Evolutionary conservation across 2,329 filamentous ascomycete genomes (phyloP).

Genomic region (Diplodia scrobiculata): DNA sequence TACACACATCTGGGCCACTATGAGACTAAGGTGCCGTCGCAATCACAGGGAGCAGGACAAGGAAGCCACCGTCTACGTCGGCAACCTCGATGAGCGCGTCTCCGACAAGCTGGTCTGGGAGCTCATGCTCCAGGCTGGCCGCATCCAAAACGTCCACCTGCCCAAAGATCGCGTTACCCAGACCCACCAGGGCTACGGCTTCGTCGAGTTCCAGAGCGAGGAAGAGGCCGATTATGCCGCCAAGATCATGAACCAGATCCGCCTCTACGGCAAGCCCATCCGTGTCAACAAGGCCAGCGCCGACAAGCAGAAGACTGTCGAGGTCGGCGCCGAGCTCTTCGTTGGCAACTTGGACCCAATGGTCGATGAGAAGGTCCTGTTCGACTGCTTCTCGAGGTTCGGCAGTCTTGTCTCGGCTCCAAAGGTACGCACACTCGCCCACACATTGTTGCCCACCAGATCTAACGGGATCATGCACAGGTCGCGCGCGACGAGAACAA

Average conservation of each 20-base stretch:
- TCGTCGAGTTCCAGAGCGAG: constrained; percentile 96
- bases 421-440: constrained; percentile 62
- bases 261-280: constrained; percentile 89
- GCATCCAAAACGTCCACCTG: constrained; percentile 96
- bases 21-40: not conserved
- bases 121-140: constrained; percentile 95
- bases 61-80: constrained; percentile 95
- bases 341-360: constrained; percentile 92
- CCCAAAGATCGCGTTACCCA: constrained; percentile 98
- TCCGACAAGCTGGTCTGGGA: constrained; percentile 91
- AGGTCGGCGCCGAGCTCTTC: constrained; percentile 96
- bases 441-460: not conserved
- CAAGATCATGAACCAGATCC: constrained; percentile 93
- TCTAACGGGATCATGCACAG: constrained; percentile 38
- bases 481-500: constrained; percentile 83
- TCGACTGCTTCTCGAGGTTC: constrained; percentile 92
- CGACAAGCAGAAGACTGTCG: constrained; percentile 89
- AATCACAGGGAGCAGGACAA: constrained; percentile 75
- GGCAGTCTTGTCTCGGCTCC: constrained; percentile 80
- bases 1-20: not conserved
- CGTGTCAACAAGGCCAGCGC: constrained; percentile 93
- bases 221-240: constrained; percentile 96
- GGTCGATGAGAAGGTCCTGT: constrained; percentile 94
- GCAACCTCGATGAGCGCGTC: constrained; percentile 96
- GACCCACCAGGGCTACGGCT: constrained; percentile 95